Base-by-base conservation (phyloP, 1,139 yeast species). In the Yamadazyma epiphylla region DNA sequence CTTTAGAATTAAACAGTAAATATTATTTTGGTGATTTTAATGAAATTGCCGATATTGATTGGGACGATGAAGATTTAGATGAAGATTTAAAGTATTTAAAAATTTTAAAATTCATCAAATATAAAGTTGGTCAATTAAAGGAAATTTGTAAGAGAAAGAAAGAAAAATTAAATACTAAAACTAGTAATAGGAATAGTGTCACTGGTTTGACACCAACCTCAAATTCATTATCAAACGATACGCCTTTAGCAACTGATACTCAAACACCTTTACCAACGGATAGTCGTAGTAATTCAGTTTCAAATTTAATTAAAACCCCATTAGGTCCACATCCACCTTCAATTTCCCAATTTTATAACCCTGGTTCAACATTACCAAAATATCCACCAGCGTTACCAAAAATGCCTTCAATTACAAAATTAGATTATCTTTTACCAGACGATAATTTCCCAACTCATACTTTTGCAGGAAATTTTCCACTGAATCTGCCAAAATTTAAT, bases 11-110 rank as follows among this genome's bases (percentile, higher is more conserved):
- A 7, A 48, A 45, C 25, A 24, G 14, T 15, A 22, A 28, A n/a
- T 15, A 48, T 14, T 43, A 48, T 19, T 42, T 39, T 21, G 28
- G 31, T 19, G 42, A 33, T n/a, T 43, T 43, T 35, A 35, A 35
- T 26, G 35, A 30, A 14, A 28, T 41, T 22, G 36, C 42, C 24
- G 63, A 53, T 13, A 65, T 67, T 11, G 74, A 68, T 43, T 68
- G 74, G 74, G 75, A 69, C 37, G 72, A 68, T 41, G 74, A 68
- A 40, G 64, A 65, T 20, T 56, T 68, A 67, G 73, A 67, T 42
- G 75, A 69, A 42, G 74, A 68, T 42, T 57, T 67, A 48, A 69
- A 69, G 41, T 67, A 63, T 34, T 49, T 68, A 39, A 66, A 65
- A 32, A 60, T 66, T 10, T 50, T 68, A 40, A 66, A 68, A 40